Conservation (phyloP, 1,139 yeast species). For the Magnusiomyces tetraspermus region DNA sequence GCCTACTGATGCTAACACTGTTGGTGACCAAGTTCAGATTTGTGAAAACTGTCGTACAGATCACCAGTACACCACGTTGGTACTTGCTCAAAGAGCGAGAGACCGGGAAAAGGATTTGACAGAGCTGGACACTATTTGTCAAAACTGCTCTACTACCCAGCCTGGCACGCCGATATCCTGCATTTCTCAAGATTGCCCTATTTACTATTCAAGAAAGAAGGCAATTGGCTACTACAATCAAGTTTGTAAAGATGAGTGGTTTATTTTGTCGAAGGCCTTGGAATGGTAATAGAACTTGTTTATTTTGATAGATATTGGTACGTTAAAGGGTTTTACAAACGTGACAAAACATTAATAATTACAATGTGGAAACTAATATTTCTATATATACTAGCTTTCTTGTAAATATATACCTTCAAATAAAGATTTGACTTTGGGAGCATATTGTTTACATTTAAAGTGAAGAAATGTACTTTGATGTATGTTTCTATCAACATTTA, state of each 20-base stretch:
- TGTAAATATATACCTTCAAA: no score
- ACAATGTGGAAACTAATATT: no score
- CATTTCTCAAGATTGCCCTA: constrained; percentile 38
- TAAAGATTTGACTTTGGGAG: no score
- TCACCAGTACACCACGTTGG: constrained; percentile 16
- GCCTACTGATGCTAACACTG: neutral
- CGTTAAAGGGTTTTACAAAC: neutral
- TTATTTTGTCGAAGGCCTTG: neutral
- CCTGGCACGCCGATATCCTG: constrained; percentile 27
- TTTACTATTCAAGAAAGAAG: constrained; percentile 35
- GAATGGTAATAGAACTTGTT: neutral
- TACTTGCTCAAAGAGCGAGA: constrained; percentile 18
- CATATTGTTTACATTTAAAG: no score
- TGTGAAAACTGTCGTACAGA: constrained; percentile 19
- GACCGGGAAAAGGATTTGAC: constrained; percentile 18
- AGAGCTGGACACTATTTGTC: constrained; percentile 29
- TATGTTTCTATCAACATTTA: no score
- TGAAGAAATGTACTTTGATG: no score
- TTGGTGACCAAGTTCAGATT: neutral
- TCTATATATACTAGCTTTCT: no score
- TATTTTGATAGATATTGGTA: neutral
- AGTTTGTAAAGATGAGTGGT: neutral
- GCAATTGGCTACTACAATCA: constrained; percentile 12
- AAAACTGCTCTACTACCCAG: constrained; percentile 26
- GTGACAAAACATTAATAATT: no score